Base-by-base conservation (phyloP, 2,329 filamentous ascomycete species). In the Aspergillaceae sp. region DNA sequence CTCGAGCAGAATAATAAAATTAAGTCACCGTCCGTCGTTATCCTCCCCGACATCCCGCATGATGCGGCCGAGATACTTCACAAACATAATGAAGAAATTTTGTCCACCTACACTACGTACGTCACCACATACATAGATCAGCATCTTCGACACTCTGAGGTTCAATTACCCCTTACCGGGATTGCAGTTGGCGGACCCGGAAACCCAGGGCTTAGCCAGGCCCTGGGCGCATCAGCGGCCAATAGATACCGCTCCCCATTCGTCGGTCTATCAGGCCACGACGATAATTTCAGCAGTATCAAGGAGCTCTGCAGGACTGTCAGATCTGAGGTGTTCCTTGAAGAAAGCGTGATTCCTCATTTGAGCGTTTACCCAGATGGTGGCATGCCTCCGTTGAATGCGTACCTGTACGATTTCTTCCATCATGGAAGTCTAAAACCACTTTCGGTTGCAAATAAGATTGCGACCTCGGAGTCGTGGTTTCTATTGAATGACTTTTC, bases 271-370 rank as follows among this genome's bases (percentile, higher is more conserved):
- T 89, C 86, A 0, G 84, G 85, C 0, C 73, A 80, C 40, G 71
- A 67, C 1, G 85, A 89, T 56, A 57, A 74, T 0, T 89, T 87
- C 59, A 60, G 67, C 2, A 80, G 74, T 0, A 79, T 89, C 11
- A 71, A 76, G 11, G 84, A 89, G 42, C 74, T 91, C 1, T 87
- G 84, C 61, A 68, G 70, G 6, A 83, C 78, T 1, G 75, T 78
- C 5, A 79, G 86, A 29, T 73, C 73, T 5, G 84, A 80, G 0
- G 78, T 91, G 1, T 89, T 87, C 67, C 74, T 91, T 0, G 86
- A 91, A 56, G 77, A 86, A 56, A 76, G 82, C 0, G 81, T 84
- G 1, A 79, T 91, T 27, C 86, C 86, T 0, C 78, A 84, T 58
- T 73, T 89, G 4, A 73, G 74, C 4, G 66, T 87, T 7, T 77